Evolutionary conservation across 305 asterid species (phyloP), one percentile per base, ranked within the genome.

Genomic region (Solanum chacoense): DNA sequence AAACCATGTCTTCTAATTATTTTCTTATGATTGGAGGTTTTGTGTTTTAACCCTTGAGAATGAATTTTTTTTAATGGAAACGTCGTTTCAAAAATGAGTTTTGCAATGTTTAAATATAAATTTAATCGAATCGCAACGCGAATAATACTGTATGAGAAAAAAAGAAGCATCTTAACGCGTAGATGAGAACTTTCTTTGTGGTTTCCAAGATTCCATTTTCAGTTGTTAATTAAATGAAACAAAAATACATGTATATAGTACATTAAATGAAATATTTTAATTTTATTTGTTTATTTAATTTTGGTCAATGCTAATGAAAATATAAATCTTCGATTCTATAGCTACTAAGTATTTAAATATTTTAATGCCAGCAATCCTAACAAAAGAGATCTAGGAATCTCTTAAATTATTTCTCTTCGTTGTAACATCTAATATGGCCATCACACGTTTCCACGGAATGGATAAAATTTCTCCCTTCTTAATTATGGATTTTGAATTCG

Each of bases 91-190:
- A 55, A 55, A 55, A 55, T 55, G 0, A 55, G 10, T 55, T 55
- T 55, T 55, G 0, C 2, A 18, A 18, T 55, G 1, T 7, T 55
- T 55, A 55, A 55, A 55, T 55, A 7, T 55, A 55, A 55, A 55
- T 20, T 55, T 24, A 12, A 71, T 71, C 22, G 1, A 28, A 71
- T 4, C 1, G 4, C 0, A 13, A 13, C 4, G 8, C 3, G 14
- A 6, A 28, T 71, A 6, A 7, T 6, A 12, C 0, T 13, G 7
- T 10, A n/a, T 28, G 6, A 5, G 4, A 9, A 8, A 67, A 67
- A 69, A 71, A 67, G 50, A 72, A 14, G 92, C 89, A 91, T 91
- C 91, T 88, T 91, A 73, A 91, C 93, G 88, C 92, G 92, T 91
- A 91, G 84, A 87, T 18, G 34, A 72, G 34, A 38, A 91, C 91